Evolutionary conservation across 1,284 basidiomycete species (phyloP).

Genomic region (Afroboletus lepidellus): DNA sequence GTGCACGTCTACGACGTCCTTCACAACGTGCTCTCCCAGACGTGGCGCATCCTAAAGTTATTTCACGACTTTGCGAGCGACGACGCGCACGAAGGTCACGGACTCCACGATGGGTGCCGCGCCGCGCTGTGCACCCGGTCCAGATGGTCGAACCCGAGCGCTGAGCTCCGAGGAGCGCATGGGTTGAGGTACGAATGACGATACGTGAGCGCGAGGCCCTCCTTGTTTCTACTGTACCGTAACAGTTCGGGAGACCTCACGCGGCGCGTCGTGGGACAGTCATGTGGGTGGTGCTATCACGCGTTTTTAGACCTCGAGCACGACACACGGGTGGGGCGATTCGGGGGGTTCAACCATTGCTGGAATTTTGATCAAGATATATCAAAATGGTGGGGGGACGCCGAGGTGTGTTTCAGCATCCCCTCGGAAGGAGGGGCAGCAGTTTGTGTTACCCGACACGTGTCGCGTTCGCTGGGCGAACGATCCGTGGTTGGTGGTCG

Average conservation of each 20-base stretch:
- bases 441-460: conserved; percentile 37
- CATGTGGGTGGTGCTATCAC: conserved; percentile 27
- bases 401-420: conserved; percentile 36
- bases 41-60: conserved; percentile 37
- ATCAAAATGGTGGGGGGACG: too few species aligned
- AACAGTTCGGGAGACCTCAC: conserved; percentile 40
- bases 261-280: conserved; percentile 14
- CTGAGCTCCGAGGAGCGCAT: neutral
- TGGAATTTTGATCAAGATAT: too few species aligned
- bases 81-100: too few species aligned
- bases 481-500: conserved; percentile 23
- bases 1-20: conserved; percentile 53
- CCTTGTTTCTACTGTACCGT: conserved; percentile 53
- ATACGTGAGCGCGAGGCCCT: conserved; percentile 37
- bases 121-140: conserved; percentile 31
- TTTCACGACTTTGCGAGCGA: conserved; percentile 43
- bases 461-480: conserved; percentile 37
- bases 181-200: conserved; percentile 32
- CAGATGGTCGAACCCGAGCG: conserved; percentile 6
- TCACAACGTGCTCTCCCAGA: conserved; percentile 47
- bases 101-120: conserved; percentile 36
- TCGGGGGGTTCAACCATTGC: conserved; percentile 27
- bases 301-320: conserved; percentile 25
- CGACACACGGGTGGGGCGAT: conserved; percentile 4
- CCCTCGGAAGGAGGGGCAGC: conserved; percentile 36